phyloP scores from a whole-genome alignment of 139 green algal species.

The Coelastrella sp. region DNA sequence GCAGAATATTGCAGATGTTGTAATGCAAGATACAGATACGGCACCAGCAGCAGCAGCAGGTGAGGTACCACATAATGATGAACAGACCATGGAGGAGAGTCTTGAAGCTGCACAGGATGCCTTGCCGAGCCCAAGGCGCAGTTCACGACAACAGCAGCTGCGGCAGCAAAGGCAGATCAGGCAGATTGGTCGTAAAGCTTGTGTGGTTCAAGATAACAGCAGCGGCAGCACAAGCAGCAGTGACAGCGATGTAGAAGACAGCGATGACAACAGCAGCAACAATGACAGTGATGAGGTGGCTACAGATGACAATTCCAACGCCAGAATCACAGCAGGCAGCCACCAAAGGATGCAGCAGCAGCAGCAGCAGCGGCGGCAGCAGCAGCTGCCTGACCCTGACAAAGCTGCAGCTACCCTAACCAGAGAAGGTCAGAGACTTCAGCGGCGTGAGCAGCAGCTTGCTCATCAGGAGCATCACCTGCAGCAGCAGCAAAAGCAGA shows the following conservation, averaged over 20 bases:
- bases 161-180: neutral
- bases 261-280: neutral
- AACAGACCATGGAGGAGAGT: no score
- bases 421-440: neutral
- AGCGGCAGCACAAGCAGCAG: neutral
- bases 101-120: conserved; percentile 12
- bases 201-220: neutral
- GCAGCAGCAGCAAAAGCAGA: conserved; percentile 18
- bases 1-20: neutral
- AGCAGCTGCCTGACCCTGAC: neutral
- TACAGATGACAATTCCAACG: no score
- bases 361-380: neutral
- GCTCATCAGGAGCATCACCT: conserved; percentile 20
- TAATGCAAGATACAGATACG: neutral
- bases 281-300: no score
- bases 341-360: neutral
- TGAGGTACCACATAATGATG: neutral
- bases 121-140: neutral
- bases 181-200: neutral
- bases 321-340: no score
- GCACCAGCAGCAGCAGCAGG: neutral
- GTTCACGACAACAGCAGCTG: neutral
- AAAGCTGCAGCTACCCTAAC: neutral
- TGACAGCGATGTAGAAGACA: neutral
- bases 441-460: conserved; percentile 23